Conservation (phyloP, 2,329 filamentous ascomycete genomes). For the Fusarium poae region DNA sequence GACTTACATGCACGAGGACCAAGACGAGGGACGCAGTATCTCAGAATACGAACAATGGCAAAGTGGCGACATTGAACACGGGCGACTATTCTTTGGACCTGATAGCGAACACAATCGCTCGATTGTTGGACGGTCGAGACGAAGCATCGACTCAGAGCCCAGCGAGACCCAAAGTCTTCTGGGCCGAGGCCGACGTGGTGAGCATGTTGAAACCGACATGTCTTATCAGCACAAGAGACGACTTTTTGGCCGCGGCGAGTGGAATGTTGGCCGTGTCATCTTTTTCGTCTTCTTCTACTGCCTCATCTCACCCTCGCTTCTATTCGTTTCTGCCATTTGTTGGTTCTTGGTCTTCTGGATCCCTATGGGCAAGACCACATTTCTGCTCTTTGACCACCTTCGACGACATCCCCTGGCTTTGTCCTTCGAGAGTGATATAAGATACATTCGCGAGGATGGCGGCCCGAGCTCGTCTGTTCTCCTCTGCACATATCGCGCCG, state of each 20-base stretch:
- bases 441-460: slow-evolving; percentile 77
- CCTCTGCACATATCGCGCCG: slow-evolving; percentile 95
- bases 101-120: slow-evolving; percentile 73
- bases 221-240: slow-evolving; percentile 75
- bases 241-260: slow-evolving; percentile 93
- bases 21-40: slow-evolving; percentile 95
- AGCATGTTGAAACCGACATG: slow-evolving; percentile 63
- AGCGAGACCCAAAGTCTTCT: slow-evolving; percentile 93
- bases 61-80: slow-evolving; percentile 95
- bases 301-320: slow-evolving; percentile 85
- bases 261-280: slow-evolving; percentile 93
- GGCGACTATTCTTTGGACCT: slow-evolving; percentile 94
- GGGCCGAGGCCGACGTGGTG: slow-evolving; percentile 70
- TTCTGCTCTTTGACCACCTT: slow-evolving; percentile 90
- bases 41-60: slow-evolving; percentile 99
- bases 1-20: slow-evolving; percentile 92
- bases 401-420: slow-evolving; percentile 92
- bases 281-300: slow-evolving; percentile 98
- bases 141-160: slow-evolving; percentile 86
- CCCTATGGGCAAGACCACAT: slow-evolving; percentile 96
- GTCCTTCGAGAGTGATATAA: slow-evolving; percentile 89
- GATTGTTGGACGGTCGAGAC: slow-evolving; percentile 85
- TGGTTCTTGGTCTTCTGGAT: slow-evolving; percentile 99
- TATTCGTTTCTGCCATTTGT: slow-evolving; percentile 88
- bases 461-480: slow-evolving; percentile 86